Conservation (phyloP, 495 filamentous ascomycete genomes). For the Melanomma pulvis-pyrius region DNA sequence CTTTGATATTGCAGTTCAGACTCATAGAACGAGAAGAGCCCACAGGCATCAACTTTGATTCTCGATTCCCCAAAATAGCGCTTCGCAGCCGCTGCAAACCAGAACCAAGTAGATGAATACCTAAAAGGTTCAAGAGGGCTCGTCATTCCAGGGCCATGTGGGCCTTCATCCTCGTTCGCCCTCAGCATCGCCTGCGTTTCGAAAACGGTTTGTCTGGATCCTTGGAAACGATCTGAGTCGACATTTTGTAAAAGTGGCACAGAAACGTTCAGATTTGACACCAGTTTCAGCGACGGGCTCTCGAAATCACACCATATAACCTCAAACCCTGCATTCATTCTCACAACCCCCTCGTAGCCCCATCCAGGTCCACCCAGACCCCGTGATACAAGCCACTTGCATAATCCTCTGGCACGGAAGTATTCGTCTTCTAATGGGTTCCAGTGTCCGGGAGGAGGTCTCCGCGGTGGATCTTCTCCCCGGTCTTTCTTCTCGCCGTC, state of each 20-base stretch:
- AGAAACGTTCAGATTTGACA: slow-evolving; percentile 49
- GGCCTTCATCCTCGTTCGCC: slow-evolving; percentile 19
- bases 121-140: slow-evolving; percentile 28
- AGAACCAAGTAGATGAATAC: slow-evolving; percentile 24
- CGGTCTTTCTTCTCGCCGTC: not conserved
- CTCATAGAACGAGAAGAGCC: slow-evolving; percentile 46
- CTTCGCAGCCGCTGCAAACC: slow-evolving; percentile 33
- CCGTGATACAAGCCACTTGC: slow-evolving; percentile 41
- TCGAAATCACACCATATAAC: slow-evolving; percentile 52
- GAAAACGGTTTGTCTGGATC: not conserved
- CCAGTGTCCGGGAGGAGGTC: slow-evolving; percentile 23
- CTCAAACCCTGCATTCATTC: slow-evolving; percentile 55
- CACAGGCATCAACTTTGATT: slow-evolving; percentile 39
- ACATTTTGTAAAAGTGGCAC: slow-evolving; percentile 36
- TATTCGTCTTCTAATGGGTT: slow-evolving; percentile 48
- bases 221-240: not conserved
- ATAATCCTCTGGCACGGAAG: slow-evolving; percentile 46
- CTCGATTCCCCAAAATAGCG: slow-evolving; percentile 33
- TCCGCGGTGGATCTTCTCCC: not conserved
- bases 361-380: slow-evolving; percentile 40
- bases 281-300: slow-evolving; percentile 41
- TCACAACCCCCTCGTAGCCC: slow-evolving; percentile 52
- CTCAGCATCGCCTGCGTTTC: not conserved
- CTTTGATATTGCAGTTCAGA: slow-evolving; percentile 32
- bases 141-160: slow-evolving; percentile 30